Conservation (phyloP, 805 yeast genomes). For the Clavispora fructus region DNA sequence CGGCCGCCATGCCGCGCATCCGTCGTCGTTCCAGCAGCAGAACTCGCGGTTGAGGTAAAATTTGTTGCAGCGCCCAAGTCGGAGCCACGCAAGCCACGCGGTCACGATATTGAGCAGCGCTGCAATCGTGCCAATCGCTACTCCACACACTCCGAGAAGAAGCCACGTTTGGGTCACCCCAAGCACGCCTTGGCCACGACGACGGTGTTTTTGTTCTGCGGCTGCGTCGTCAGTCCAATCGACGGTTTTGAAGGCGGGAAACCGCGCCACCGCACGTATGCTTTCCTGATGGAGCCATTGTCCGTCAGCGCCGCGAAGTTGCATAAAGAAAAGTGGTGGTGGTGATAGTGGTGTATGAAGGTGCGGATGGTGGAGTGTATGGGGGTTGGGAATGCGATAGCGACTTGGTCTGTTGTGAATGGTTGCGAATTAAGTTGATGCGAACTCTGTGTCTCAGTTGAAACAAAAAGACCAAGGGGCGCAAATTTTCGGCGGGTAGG, state of each 20-base stretch:
- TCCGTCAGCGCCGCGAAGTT: conserved; percentile 25
- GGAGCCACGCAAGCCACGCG: conserved; percentile 76
- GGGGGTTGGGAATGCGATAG: no score
- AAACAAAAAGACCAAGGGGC: no score
- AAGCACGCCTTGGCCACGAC: conserved; percentile 19
- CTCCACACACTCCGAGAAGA: conserved; percentile 70
- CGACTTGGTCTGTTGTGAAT: no score
- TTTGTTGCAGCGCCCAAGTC: conserved; percentile 70
- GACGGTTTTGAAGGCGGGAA: conserved; percentile 58
- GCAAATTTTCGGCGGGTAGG: no score
- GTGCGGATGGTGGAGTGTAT: no score
- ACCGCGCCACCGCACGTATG: conserved; percentile 41
- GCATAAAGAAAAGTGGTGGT: neutral
- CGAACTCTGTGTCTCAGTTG: no score
- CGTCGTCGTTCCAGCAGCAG: conserved; percentile 67
- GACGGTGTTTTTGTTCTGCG: conserved; percentile 29
- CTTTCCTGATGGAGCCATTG: conserved; percentile 34
- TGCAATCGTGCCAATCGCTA: conserved; percentile 76
- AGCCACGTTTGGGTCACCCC: conserved; percentile 59
- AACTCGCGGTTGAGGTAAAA: conserved; percentile 68
- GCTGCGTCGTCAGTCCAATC: conserved; percentile 67
- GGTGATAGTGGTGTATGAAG: no score
- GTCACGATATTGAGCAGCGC: conserved; percentile 77
- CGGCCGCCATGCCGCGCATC: conserved; percentile 63
- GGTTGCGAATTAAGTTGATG: no score